These are phyloP conservation scores for Micractinium sp. DNA, from an alignment of 139 green algal species.

Conservation along the genomic window DNA sequence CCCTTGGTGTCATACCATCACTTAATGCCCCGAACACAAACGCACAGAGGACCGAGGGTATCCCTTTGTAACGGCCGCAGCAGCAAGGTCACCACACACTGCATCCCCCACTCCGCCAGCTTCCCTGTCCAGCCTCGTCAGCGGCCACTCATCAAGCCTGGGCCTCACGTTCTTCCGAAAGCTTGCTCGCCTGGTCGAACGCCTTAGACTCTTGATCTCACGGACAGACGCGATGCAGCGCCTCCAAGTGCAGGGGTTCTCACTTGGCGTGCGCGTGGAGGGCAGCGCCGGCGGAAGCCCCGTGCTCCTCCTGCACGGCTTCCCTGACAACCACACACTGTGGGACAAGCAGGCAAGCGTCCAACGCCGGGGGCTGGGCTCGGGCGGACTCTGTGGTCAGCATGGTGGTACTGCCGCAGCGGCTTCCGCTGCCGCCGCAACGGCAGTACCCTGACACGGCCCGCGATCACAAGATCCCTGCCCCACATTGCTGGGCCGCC, in stretches of 20 bases:
- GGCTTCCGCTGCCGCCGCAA: not conserved
- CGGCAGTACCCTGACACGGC: not conserved
- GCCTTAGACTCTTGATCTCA: too few species aligned
- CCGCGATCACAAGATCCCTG: not conserved
- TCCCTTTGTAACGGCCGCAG: too few species aligned
- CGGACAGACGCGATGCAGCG: not conserved
- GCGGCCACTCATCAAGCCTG: too few species aligned
- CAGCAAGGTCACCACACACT: too few species aligned
- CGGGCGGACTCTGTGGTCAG: not conserved
- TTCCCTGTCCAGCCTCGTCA: too few species aligned
- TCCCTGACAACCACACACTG: not conserved
- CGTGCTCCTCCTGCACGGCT: constrained; percentile 9
- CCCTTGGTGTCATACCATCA: too few species aligned
- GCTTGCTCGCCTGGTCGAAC: too few species aligned
- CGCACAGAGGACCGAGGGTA: too few species aligned
- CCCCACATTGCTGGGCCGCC: not conserved
- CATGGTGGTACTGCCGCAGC: not conserved
- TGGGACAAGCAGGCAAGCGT: not conserved
- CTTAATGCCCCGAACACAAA: too few species aligned
- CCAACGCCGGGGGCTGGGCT: not conserved
- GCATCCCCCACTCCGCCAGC: too few species aligned
- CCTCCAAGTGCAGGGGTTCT: not conserved
- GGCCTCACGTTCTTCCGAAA: too few species aligned
- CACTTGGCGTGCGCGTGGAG: not conserved
- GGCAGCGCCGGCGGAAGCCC: not conserved